Evolutionary conservation across 129 eudicot species (phyloP), one percentile per base, ranked within the genome.

Genomic region (Flaveria linearis): DNA sequence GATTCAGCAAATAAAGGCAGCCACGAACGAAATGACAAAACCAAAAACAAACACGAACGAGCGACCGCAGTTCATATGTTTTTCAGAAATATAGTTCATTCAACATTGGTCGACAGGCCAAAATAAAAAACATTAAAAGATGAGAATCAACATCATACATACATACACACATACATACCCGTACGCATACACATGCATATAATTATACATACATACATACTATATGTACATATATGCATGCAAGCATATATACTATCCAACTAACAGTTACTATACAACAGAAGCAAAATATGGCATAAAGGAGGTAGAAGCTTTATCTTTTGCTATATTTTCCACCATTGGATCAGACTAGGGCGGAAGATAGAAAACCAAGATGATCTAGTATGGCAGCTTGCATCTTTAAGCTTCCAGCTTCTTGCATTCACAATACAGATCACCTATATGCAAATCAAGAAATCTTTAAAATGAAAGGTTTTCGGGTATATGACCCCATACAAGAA

Each of bases 221-320:
- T 58, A 61, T 26, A 62, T 15, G 12, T 30, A 62, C 68, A 13
- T 75, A 69, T 25, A 62, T 47, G 72, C 71, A 47, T 47, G 53
- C 17, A 78, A 45, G 64, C 60, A 76, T 42, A 33, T 62, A 47
- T 50, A 47, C 71, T 18, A 60, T 30, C 57, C 49, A 49, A 61
- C 72, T 71, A 58, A 61, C 65, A 61, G 72, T 78, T 85, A 77
- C 89, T 87, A 82, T 81, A 87, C 89, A 84, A 41, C 72, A 76
- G 63, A 79, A 67, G 55, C 68, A 83, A 68, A 20, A 86, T 78
- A 81, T 78, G 69, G 73, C 80, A 81, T 80, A 71, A 50, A 65
- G 69, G 18, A 68, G 33, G 81, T 63, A 76, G 47, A 74, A 73
- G 68, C 65, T 72, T 68, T 53, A 72, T 75, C 63, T 69, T 50